Percentiles rank a stretch among this genome's conserved stretches.
Conservation (phyloP, 345 rosid species). For the Moricandia moricandioides region DNA sequence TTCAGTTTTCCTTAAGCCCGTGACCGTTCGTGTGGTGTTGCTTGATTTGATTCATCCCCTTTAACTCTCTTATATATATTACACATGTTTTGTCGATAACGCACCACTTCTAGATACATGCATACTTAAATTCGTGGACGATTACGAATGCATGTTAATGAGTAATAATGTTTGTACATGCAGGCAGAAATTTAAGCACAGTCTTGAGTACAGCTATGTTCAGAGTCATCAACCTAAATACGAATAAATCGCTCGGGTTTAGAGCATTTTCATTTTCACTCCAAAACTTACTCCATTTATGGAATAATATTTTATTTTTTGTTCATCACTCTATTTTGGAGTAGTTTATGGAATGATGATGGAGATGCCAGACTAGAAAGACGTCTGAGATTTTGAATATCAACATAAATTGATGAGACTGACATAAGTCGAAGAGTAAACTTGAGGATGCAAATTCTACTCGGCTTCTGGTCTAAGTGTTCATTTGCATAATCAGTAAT, state of each 20-base stretch:
- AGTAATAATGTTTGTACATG: neutral
- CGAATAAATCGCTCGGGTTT: neutral
- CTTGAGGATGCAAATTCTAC: slow-evolving; percentile 1
- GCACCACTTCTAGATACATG: slow-evolving; percentile 6
- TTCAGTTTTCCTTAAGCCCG: slow-evolving; percentile 7
- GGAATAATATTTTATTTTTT: too few species aligned
- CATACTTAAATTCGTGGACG: neutral
- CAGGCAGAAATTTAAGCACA: neutral
- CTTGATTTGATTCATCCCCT: slow-evolving; percentile 23
- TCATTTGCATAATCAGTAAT: neutral
- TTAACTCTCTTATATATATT: neutral
- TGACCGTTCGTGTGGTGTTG: slow-evolving; percentile 30
- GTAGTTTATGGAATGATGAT: too few species aligned
- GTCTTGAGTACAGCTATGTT: neutral
- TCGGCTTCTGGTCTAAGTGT: slow-evolving; percentile 5
- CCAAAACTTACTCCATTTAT: too few species aligned
- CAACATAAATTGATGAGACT: neutral
- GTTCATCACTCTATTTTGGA: too few species aligned
- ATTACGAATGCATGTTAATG: slow-evolving; percentile 5
- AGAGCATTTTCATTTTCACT: too few species aligned
- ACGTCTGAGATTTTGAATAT: neutral
- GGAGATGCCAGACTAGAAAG: neutral
- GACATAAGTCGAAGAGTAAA: neutral
- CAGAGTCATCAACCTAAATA: neutral
- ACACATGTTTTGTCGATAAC: neutral